Evolutionary conservation across 495 filamentous ascomycete genomes (phyloP).

Genomic region (Endocarpon pusillum): DNA sequence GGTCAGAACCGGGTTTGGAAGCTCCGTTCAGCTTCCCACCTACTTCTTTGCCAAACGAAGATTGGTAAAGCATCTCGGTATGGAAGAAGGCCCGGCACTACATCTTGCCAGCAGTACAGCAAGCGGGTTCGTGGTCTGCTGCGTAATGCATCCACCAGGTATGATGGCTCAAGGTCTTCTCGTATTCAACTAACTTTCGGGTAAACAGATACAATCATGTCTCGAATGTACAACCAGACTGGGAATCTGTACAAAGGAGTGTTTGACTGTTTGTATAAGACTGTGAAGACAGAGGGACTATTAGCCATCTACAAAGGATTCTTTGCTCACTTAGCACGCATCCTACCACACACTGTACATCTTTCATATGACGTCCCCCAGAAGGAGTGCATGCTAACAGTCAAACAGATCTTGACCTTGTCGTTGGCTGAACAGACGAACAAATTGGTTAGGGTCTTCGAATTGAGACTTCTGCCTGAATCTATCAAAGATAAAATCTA

Average conservation of each 20-base stretch:
- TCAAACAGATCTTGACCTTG: slow-evolving; percentile 58
- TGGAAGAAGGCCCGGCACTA: slow-evolving; percentile 79
- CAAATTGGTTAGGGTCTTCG: slow-evolving; percentile 66
- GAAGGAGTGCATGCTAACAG: neutral
- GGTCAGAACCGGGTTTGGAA: slow-evolving; percentile 90
- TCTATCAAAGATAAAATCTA: slow-evolving; percentile 31
- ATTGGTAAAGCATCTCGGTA: slow-evolving; percentile 59
- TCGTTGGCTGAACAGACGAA: slow-evolving; percentile 94
- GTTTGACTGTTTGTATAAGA: slow-evolving; percentile 84
- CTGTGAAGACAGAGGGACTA: slow-evolving; percentile 75
- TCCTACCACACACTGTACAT: slow-evolving; percentile 79
- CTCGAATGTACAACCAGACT: slow-evolving; percentile 95
- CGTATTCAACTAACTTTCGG: slow-evolving; percentile 1
- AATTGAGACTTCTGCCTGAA: slow-evolving; percentile 44
- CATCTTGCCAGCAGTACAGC: slow-evolving; percentile 78
- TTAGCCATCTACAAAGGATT: slow-evolving; percentile 97
- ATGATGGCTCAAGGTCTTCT: slow-evolving; percentile 6
- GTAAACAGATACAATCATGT: slow-evolving; percentile 87
- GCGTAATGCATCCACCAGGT: slow-evolving; percentile 96
- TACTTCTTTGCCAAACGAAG: slow-evolving; percentile 95
- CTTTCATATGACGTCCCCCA: slow-evolving; percentile 4
- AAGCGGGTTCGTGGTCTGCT: slow-evolving; percentile 92
- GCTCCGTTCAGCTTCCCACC: slow-evolving; percentile 86
- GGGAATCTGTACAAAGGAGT: slow-evolving; percentile 87
- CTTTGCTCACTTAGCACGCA: slow-evolving; percentile 84